phyloP scores from a whole-genome alignment of 345 rosid genomes.

The Syzygium jambos region DNA sequence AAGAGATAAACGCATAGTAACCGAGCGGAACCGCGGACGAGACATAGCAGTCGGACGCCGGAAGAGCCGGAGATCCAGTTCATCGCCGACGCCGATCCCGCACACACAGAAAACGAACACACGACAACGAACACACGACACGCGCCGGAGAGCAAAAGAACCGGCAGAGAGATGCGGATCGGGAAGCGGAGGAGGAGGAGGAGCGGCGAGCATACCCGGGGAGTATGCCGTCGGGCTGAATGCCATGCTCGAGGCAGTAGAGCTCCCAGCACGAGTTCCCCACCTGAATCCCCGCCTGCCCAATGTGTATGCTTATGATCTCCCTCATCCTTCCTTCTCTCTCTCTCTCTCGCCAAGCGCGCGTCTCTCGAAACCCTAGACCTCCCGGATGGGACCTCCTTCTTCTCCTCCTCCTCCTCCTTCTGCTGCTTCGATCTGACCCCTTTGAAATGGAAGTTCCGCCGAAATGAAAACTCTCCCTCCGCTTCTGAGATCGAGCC shows the following conservation, averaged over 20 bases:
- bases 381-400: neutral
- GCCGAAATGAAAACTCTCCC: neutral
- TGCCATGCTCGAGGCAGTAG: constrained; percentile 53
- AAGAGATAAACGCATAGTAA: no score
- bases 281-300: constrained; percentile 60
- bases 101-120: neutral
- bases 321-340: constrained; percentile 29
- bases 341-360: neutral
- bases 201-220: constrained; percentile 24
- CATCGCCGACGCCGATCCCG: no score
- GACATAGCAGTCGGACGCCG: no score
- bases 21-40: neutral
- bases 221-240: constrained; percentile 59
- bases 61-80: no score
- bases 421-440: neutral
- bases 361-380: neutral
- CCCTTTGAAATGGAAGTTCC: neutral
- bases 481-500: neutral
- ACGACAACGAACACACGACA: neutral
- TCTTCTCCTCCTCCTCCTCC: neutral
- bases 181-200: neutral
- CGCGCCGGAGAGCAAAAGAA: neutral
- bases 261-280: constrained; percentile 63
- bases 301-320: constrained; percentile 54
- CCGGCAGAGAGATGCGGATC: neutral